A percentile compares a stretch with the other conserved stretches of the same genome.
phyloP scores from a whole-genome alignment of 2,329 filamentous ascomycete genomes.

The Dothiorella sarmentorum region DNA sequence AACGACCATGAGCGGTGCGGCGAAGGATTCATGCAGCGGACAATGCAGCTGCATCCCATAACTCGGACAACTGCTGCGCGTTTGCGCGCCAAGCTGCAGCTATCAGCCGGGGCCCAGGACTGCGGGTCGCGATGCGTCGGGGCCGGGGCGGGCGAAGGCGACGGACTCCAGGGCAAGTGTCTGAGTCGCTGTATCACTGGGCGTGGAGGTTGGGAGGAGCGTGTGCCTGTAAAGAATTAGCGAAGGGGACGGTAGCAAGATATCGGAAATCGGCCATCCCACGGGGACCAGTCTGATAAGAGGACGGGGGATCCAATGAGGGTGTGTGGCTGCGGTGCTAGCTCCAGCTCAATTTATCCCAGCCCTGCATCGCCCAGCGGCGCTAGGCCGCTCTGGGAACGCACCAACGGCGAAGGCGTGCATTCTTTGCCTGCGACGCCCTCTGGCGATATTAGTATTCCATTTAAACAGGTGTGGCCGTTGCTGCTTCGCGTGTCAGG shows the following conservation, averaged over 20 bases:
- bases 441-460: no score
- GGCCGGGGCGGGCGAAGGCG: neutral
- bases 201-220: neutral
- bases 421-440: neutral
- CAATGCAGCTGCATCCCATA: slow-evolving; percentile 3
- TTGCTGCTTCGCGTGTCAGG: slow-evolving; percentile 15
- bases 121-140: neutral
- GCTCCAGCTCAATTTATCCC: no score
- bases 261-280: slow-evolving; percentile 26
- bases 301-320: no score
- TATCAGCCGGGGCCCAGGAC: neutral
- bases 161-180: neutral
- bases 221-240: neutral
- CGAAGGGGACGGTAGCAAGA: no score
- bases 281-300: no score
- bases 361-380: no score
- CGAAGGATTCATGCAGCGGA: slow-evolving; percentile 15
- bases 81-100: neutral
- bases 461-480: slow-evolving; percentile 1
- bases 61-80: neutral
- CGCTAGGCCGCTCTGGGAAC: no score
- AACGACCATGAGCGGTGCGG: slow-evolving; percentile 3
- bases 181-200: neutral
- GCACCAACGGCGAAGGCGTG: no score
- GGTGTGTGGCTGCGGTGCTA: slow-evolving; percentile 15